Conservation (phyloP, 1,284 basidiomycete species). For the Taiwanofungus camphoratus region DNA sequence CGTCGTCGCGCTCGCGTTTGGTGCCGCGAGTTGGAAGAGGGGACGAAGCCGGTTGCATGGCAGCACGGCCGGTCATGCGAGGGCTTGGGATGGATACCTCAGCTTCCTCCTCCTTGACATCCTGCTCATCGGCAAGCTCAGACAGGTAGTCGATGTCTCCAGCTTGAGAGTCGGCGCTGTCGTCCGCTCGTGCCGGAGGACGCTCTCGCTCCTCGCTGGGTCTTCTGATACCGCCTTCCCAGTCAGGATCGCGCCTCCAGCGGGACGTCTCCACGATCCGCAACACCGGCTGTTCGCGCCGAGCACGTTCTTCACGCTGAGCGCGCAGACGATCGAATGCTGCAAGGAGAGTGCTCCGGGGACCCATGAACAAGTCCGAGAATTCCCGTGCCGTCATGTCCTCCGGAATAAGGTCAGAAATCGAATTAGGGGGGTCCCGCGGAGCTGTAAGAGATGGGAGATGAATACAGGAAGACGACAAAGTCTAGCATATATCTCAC, state of each 20-base stretch:
- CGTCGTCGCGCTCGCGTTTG: constrained; percentile 1
- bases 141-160: neutral
- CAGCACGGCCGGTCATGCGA: neutral
- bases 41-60: neutral
- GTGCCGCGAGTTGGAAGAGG: neutral
- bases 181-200: neutral
- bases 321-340: no score
- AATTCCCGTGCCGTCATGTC: no score
- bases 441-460: no score
- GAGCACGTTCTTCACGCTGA: no score
- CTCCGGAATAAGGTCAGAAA: no score
- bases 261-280: no score
- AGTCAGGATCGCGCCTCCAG: neutral
- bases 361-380: no score
- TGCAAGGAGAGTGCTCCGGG: no score
- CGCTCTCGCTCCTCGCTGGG: neutral
- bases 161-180: neutral
- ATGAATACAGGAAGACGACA: no score
- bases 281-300: no score
- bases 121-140: neutral
- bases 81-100: neutral
- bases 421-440: no score
- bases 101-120: neutral
- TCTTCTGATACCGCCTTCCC: constrained; percentile 3
- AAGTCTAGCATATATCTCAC: no score